These are phyloP conservation scores for Hirsutella thompsonii DNA, from an alignment of 2,329 filamentous ascomycete genomes.

Conservation along the genomic window DNA sequence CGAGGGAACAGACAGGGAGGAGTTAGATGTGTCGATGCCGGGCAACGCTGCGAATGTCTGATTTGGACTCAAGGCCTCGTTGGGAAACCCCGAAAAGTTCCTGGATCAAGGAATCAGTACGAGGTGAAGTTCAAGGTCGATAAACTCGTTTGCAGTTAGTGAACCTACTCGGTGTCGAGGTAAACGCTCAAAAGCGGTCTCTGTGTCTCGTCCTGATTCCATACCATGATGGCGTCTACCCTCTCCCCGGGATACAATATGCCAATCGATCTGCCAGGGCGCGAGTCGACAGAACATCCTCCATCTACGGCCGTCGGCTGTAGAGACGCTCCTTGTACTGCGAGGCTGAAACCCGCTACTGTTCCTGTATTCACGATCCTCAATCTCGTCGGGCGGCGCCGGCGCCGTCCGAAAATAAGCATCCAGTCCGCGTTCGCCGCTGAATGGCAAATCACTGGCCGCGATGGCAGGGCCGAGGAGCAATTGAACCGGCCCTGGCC, in stretches of 20 bases:
- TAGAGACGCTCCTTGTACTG: conserved; percentile 9
- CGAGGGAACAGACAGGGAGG: too few relatives aligned
- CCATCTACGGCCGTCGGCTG: conserved; percentile 11
- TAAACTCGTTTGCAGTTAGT: conserved; percentile 3
- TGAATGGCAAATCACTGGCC: conserved; percentile 9
- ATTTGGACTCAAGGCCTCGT: conserved; percentile 9
- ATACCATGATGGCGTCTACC: conserved; percentile 9
- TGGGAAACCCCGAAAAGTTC: conserved; percentile 10
- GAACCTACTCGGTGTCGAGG: conserved; percentile 12
- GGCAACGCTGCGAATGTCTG: conserved; percentile 8
- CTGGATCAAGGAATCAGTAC: conserved; percentile 8
- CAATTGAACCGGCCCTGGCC: conserved; percentile 18
- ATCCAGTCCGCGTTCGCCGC: conserved; percentile 3
- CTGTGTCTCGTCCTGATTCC: conserved; percentile 4
- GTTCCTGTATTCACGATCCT: conserved; percentile 13
- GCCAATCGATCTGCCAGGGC: conserved; percentile 7
- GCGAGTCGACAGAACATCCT: conserved; percentile 6
- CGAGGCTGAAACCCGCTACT: conserved; percentile 9
- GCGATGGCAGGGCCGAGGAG: conserved; percentile 13
- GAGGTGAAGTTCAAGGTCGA: conserved; percentile 12
- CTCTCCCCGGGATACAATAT: conserved; percentile 14
- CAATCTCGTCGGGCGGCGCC: conserved; percentile 5
- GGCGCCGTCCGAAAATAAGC: conserved; percentile 7
- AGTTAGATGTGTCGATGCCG: background rate
- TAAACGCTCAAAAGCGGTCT: conserved; percentile 10